Evolutionary conservation across 1,284 basidiomycete species (phyloP).

Genomic region (Singerocomus rubriflavus): DNA sequence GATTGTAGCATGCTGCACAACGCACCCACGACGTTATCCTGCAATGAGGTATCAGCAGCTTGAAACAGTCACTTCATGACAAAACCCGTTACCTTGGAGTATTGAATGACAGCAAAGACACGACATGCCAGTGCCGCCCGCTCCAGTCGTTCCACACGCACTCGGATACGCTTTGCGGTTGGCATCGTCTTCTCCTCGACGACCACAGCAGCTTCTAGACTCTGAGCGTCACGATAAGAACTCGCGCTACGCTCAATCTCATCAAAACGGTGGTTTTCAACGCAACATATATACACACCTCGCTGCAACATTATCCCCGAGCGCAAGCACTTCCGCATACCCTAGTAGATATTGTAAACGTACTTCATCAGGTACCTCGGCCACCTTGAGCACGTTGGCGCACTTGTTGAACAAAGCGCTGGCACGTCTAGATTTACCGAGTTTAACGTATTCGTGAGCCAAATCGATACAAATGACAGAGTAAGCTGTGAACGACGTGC

Average conservation of each 20-base stretch:
- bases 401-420: constrained; percentile 58
- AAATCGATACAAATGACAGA: constrained; percentile 65
- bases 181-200: constrained; percentile 48
- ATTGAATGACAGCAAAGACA: constrained; percentile 66
- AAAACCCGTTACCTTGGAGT: constrained; percentile 51
- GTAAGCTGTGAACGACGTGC: constrained; percentile 47
- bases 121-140: constrained; percentile 68
- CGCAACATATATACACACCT: constrained; percentile 45
- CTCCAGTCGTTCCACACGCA: constrained; percentile 59
- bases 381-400: constrained; percentile 43
- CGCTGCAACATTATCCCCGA: constrained; percentile 55
- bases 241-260: constrained; percentile 39
- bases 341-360: constrained; percentile 58
- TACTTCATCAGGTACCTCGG: constrained; percentile 46
- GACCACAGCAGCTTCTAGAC: constrained; percentile 41
- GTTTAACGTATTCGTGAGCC: constrained; percentile 71
- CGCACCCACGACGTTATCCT: constrained; percentile 68
- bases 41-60: constrained; percentile 3
- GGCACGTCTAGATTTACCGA: constrained; percentile 74
- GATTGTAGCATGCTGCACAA: constrained; percentile 66
- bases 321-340: constrained; percentile 64
- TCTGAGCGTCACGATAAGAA: constrained; percentile 58
- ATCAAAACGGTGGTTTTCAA: not conserved
- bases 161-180: constrained; percentile 54
- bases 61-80: too few relatives aligned